Conservation (phyloP, 768 basidiomycete genomes). For the Amanita subjunquillea region DNA sequence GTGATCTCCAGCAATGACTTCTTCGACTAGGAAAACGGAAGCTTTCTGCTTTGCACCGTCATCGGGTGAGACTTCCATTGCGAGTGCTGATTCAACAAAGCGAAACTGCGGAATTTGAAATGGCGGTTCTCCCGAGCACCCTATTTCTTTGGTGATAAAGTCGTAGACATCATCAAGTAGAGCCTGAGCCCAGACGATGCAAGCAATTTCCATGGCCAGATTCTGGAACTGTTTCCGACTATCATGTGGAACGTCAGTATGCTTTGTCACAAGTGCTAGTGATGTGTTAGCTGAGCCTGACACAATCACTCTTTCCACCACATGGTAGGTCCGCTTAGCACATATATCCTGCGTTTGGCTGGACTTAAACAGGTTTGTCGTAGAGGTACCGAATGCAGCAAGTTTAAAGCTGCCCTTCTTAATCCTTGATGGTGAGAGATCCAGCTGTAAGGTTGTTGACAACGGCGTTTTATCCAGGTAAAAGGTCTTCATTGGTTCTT, state of each 20-base stretch:
- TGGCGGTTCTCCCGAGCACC: background rate
- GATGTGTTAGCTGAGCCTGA: background rate
- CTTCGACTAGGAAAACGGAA: slow-evolving; percentile 2
- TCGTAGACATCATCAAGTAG: background rate
- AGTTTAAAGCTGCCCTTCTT: slow-evolving; percentile 6
- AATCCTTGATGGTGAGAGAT: background rate
- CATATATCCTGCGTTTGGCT: background rate
- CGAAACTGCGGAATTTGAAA: slow-evolving; percentile 5
- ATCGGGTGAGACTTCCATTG: slow-evolving; percentile 1
- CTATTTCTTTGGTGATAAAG: background rate
- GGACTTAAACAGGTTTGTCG: background rate
- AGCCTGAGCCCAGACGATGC: slow-evolving; percentile 10
- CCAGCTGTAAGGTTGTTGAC: background rate
- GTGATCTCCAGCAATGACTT: slow-evolving; percentile 1
- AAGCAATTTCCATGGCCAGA: slow-evolving; percentile 12
- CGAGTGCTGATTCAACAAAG: slow-evolving; percentile 4
- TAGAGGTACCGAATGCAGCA: slow-evolving; percentile 4
- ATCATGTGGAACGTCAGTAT: slow-evolving; percentile 10
- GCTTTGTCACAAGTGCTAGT: background rate
- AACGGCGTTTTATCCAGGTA: background rate
- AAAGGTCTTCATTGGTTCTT: background rate
- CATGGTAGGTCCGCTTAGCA: background rate
- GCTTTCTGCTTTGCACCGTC: background rate
- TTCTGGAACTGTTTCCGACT: slow-evolving; percentile 9
- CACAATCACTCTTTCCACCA: background rate